Conservation (phyloP, 345 rosid genomes). For the Pugionium cornutum region DNA sequence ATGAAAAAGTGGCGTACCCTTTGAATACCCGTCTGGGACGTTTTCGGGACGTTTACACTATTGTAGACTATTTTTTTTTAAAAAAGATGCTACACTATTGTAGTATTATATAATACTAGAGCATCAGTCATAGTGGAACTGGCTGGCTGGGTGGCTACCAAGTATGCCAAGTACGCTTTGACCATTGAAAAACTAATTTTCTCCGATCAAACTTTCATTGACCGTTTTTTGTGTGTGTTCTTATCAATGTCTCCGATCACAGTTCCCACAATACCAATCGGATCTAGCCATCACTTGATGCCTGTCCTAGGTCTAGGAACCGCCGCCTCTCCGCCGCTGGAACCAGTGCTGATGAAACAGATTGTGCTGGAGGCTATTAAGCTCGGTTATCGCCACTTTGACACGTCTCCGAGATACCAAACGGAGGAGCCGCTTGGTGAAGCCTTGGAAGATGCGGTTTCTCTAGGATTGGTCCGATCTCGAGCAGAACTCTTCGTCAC, state of each 20-base stretch:
- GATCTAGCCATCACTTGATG: constrained; percentile 35
- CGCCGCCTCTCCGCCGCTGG: constrained; percentile 38
- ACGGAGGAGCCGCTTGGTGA: constrained; percentile 59
- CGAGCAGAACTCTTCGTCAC: constrained; percentile 62
- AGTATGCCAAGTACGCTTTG: no score
- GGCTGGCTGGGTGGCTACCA: no score
- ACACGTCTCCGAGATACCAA: constrained; percentile 55
- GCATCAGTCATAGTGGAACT: neutral
- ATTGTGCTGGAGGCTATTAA: constrained; percentile 46
- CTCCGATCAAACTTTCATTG: neutral
- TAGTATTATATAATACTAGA: no score
- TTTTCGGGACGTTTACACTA: no score
- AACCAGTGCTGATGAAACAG: constrained; percentile 23
- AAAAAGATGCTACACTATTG: no score
- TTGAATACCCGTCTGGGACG: no score
- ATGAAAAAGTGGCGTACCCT: no score
- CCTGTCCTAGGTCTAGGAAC: constrained; percentile 53
- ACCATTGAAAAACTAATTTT: neutral
- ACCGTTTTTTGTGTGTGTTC: neutral
- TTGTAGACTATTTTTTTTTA: no score
- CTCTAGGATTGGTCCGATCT: constrained; percentile 43
- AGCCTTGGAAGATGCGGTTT: constrained; percentile 54
- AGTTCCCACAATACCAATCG: constrained; percentile 28
- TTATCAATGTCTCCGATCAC: constrained; percentile 16
- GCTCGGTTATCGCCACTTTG: constrained; percentile 72